Percentiles rank a stretch among this genome's conserved stretches.
These are phyloP conservation scores for Euphorbia schlechtendalii DNA, from an alignment of 441 rosid genomes.

Conservation along the genomic window DNA sequence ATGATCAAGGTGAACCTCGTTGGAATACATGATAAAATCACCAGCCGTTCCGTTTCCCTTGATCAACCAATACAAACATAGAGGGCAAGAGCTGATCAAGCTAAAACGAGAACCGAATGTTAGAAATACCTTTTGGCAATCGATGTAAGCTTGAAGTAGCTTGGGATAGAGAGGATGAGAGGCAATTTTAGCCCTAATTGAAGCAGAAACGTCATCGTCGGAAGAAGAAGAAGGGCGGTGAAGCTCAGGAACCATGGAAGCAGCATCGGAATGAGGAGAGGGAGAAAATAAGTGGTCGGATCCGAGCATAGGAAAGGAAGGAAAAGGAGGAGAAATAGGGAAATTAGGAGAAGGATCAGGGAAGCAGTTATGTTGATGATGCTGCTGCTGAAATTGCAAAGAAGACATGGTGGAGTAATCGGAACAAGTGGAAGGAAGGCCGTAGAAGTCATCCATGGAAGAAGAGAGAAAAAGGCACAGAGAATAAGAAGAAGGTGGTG, in stretches of 20 bases:
- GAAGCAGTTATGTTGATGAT: neutral
- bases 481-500: too few species aligned
- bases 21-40: too few species aligned
- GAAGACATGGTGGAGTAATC: constrained; percentile 15
- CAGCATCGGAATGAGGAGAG: constrained; percentile 47
- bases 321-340: constrained; percentile 3
- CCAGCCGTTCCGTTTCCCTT: too few species aligned
- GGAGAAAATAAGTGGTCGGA: constrained; percentile 29
- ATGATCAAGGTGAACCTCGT: neutral
- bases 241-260: constrained; percentile 33
- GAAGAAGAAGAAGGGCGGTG: constrained; percentile 12
- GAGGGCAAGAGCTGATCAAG: too few species aligned
- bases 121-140: constrained; percentile 51
- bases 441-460: constrained; percentile 34
- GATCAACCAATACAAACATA: too few species aligned
- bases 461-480: too few species aligned
- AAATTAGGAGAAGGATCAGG: neutral
- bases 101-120: too few species aligned
- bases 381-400: constrained; percentile 14
- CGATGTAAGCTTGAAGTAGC: constrained; percentile 49
- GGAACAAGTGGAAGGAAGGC: constrained; percentile 18
- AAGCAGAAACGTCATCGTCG: constrained; percentile 30
- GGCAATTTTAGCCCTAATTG: constrained; percentile 48
- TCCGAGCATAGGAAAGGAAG: constrained; percentile 21
- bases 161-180: constrained; percentile 65